Evolutionary conservation across 73 alveolate species (phyloP).

Genomic region (Breviolum minutum): DNA sequence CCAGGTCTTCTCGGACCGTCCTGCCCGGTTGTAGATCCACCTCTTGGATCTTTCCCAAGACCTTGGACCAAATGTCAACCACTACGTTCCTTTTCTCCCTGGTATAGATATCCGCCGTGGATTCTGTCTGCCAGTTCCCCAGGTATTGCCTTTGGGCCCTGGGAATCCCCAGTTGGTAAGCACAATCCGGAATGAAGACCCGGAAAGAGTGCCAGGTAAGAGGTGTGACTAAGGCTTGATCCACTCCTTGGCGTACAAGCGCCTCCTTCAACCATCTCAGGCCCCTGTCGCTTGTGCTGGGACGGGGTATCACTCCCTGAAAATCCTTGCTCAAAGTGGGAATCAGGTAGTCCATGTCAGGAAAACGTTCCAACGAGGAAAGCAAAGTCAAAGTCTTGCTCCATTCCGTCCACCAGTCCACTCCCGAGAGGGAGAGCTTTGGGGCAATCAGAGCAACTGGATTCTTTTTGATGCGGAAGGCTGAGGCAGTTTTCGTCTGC

Average conservation of each 20-base stretch:
- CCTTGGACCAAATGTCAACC: too few species aligned
- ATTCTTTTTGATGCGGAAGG: not conserved
- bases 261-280: not conserved
- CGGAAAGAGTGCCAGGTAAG: constrained; percentile 59
- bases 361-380: not conserved
- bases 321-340: constrained; percentile 28
- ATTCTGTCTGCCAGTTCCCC: constrained; percentile 42
- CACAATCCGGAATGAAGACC: constrained; percentile 70
- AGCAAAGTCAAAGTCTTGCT: not conserved
- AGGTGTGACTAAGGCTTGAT: not conserved
- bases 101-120: constrained; percentile 65
- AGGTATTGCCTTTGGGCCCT: constrained; percentile 57
- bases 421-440: not conserved
- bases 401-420: constrained; percentile 21
- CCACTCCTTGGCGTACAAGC: not conserved
- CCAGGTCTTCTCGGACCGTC: too few species aligned
- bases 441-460: constrained; percentile 27
- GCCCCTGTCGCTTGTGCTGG: constrained; percentile 6
- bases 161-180: constrained; percentile 8
- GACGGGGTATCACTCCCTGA: not conserved
- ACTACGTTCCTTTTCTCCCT: constrained; percentile 34
- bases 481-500: constrained; percentile 11
- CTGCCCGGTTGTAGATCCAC: too few species aligned
- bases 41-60: too few species aligned
- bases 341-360: constrained; percentile 22